Base-by-base conservation (phyloP, 805 yeast genomes). In the Metschnikowia borealis region DNA sequence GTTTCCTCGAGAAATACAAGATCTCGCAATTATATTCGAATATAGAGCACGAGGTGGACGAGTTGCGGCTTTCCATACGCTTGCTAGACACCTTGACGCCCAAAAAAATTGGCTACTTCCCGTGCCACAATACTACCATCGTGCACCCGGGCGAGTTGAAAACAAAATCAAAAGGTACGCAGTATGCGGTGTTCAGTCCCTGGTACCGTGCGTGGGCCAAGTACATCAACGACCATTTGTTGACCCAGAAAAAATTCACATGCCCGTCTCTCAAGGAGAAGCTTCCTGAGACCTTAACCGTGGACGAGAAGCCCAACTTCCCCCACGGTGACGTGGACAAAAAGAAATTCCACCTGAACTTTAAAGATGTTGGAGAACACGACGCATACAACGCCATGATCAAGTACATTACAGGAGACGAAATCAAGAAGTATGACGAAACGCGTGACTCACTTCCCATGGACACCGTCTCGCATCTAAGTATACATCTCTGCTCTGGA, bases 401-500 rank as follows among this genome's bases (percentile, higher is more conserved):
- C 2, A 49, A 48, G 11, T 67, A 57, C 51, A 48, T 65, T 17
- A 54, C 59, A 15, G 60, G 66, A 2, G 51, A 58, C 10, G 60
- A 61, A 11, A 58, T 70, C 44, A 48, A 55, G 15, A 50, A 56
- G n/a, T 75, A 75, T 54, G 68, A 62, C 32, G 60, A 64, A 5
- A 51, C 59, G 6, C 62, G 78, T 39, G 65, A 71, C 49, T 49
- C 56, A 13, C 65, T 73, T 1, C 63, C 58, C 6, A 50, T 49
- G 7, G 67, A 68, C 42, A 62, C 62, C 23, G 62, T 67, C 0
- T 77, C 84, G 1, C 67, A 70, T 20, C 59, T 81, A 53, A 75
- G 82, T 48, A 68, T 69, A 5, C 76, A 77, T 54, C 60, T 80
- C 17, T 65, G 82, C 1, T 56, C 69, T 14, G 85, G 85, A 0